Evolutionary conservation across 805 yeast genomes (phyloP).

Genomic region (Candida verbasci): DNA sequence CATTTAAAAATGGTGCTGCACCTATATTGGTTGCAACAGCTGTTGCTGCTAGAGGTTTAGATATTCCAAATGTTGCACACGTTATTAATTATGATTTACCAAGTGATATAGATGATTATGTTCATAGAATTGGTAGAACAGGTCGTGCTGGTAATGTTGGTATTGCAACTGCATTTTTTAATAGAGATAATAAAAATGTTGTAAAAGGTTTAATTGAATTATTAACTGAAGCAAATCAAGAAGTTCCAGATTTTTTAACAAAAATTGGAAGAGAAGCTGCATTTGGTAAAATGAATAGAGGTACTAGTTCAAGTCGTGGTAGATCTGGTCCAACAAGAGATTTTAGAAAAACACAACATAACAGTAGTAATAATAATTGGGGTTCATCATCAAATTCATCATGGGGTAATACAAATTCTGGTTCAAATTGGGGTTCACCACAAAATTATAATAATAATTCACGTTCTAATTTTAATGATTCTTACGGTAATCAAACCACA

Average conservation of each 20-base stretch:
- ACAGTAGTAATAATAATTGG: conserved; percentile 22
- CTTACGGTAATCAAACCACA: conserved; percentile 33
- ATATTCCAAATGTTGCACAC: conserved; percentile 97
- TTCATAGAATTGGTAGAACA: conserved; percentile 99
- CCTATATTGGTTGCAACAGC: conserved; percentile 98
- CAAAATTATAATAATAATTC: conserved; percentile 3
- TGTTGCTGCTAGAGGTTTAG: conserved; percentile 99
- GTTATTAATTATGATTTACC: conserved; percentile 98
- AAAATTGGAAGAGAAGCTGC: conserved; percentile 74
- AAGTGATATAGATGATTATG: conserved; percentile 95
- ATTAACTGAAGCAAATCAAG: conserved; percentile 95
- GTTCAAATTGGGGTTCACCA: conserved; percentile 7
- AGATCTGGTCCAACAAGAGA: conserved; percentile 51
- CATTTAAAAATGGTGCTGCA: conserved; percentile 87
- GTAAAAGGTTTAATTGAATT: conserved; percentile 84
- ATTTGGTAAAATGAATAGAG: conserved; percentile 37
- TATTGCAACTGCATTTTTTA: conserved; percentile 96
- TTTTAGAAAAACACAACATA: conserved; percentile 43
- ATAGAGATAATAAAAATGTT: conserved; percentile 89
- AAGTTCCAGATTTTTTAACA: conserved; percentile 84
- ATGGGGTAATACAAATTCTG: conserved; percentile 13
- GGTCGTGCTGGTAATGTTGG: conserved; percentile 99
- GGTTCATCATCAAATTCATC: conserved; percentile 13
- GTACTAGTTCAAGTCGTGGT: conserved; percentile 39
- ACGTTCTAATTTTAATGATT: conserved; percentile 15